Base-by-base conservation (phyloP, 495 filamentous ascomycete species). In the Choiromyces venosus region DNA sequence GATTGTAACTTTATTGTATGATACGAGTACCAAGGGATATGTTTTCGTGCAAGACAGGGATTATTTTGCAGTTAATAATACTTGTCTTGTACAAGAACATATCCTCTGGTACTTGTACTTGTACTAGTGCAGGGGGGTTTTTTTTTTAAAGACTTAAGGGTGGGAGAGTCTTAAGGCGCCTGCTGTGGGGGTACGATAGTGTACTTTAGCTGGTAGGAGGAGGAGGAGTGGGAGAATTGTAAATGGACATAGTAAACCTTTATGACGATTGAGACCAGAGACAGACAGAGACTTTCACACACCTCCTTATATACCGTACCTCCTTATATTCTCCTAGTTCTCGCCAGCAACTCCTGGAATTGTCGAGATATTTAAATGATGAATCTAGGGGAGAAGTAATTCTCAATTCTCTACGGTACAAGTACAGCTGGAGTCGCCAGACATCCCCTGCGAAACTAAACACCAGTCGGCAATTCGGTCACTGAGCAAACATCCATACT, bases 151-250 rank as follows among this genome's bases (percentile, higher is more conserved):
- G 25, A n/a, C 10, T 25, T 0, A 25, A 16, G 9, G 33, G 52
- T 25, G 25, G 52, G 16, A 33, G n/a, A 10, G 46, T 56, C n/a
- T n/a, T 56, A 7, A 25, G 46, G 46, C 9, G 46, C 46, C 21
- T n/a, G 9, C 9, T 56, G n/a, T 56, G 19, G 1, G 21, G n/a
- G 12, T 5, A 18, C 12, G 56, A 61, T 38, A 40, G 56, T 44
- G 25, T 33, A 67, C 44, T 77, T 69, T 72, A 56, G 61, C 6
- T 71, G 76, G 56, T 56, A 78, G 37, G 71, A 74, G 67, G 72
- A 56, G 18, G 44, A 40, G 69, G 40, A 37, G 65, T 79, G 39
- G 71, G 80, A 16, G 74, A 77, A 61, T 66, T 77, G 73, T 75
- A 75, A 68, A 69, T 66, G 25, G 68, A 77, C 42, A 64, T 25